phyloP scores from a whole-genome alignment of 257 asterid genomes.

The Scutellaria baicalensis region DNA sequence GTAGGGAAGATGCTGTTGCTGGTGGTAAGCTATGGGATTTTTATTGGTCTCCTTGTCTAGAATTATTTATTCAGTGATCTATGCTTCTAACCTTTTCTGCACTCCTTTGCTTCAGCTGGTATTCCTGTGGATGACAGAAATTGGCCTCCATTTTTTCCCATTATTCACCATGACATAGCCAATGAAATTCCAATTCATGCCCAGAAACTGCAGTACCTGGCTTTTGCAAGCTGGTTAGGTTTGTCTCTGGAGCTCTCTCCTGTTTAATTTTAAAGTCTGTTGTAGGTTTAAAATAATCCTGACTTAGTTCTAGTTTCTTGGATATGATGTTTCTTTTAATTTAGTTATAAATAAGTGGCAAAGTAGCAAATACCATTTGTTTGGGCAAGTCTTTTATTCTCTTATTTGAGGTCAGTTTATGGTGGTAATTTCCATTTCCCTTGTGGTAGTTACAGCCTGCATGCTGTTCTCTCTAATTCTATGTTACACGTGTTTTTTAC shows the following conservation, averaged over 20 bases:
- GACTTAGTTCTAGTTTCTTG: too few relatives aligned
- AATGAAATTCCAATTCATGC: slow-evolving; percentile 62
- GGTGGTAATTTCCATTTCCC: too few relatives aligned
- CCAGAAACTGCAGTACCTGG: slow-evolving; percentile 56
- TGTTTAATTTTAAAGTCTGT: not conserved
- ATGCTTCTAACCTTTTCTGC: slow-evolving; percentile 10
- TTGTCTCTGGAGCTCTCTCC: not conserved
- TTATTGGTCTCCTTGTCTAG: not conserved
- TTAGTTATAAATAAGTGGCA: too few relatives aligned
- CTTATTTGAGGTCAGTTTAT: too few relatives aligned
- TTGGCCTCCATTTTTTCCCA: slow-evolving; percentile 61
- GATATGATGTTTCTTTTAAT: too few relatives aligned
- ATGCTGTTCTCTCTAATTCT: too few relatives aligned
- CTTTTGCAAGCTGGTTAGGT: slow-evolving; percentile 66
- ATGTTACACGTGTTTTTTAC: too few relatives aligned
- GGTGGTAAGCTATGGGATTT: slow-evolving; percentile 25
- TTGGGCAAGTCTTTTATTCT: too few relatives aligned
- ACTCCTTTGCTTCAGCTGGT: slow-evolving; percentile 31
- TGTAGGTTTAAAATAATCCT: too few relatives aligned
- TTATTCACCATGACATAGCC: slow-evolving; percentile 57
- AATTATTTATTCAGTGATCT: not conserved
- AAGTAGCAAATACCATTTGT: too few relatives aligned
- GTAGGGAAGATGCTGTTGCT: slow-evolving; percentile 50
- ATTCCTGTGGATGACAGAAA: slow-evolving; percentile 53
- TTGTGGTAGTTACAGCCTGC: too few relatives aligned